These are phyloP conservation scores for Vickermania spadyakhi DNA, from an alignment of 208 protist genomes.

Conservation along the genomic window DNA sequence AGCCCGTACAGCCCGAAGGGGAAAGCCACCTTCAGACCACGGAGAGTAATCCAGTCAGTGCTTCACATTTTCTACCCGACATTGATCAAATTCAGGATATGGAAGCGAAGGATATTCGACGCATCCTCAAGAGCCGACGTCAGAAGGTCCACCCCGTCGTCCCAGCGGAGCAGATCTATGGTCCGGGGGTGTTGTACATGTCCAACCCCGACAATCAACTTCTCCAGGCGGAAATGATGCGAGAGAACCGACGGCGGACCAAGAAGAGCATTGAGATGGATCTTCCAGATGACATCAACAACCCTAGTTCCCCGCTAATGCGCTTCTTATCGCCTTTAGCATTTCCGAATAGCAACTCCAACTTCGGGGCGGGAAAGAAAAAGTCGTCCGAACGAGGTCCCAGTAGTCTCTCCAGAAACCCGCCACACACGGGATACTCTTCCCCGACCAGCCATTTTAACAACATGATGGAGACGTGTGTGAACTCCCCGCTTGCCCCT, in stretches of 20 bases:
- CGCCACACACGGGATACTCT: background rate
- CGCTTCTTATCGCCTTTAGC: conserved; percentile 2
- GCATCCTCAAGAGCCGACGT: conserved; percentile 10
- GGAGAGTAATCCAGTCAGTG: background rate
- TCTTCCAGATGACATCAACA: background rate
- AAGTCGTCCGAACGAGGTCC: background rate
- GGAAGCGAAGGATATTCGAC: conserved; percentile 14
- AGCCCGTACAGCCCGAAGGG: background rate
- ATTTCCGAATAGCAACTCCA: background rate
- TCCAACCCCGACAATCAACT: conserved; percentile 14
- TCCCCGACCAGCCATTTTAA: background rate
- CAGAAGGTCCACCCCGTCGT: conserved; percentile 9
- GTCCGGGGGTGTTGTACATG: conserved; percentile 9
- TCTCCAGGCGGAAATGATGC: background rate
- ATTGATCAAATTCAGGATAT: conserved; percentile 4
- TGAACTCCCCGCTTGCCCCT: background rate
- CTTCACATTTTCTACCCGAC: background rate
- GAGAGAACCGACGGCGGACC: background rate
- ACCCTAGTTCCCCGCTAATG: background rate
- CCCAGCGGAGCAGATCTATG: conserved; percentile 32
- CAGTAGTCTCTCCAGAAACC: background rate
- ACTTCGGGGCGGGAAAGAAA: background rate
- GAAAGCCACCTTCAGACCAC: background rate
- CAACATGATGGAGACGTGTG: background rate
- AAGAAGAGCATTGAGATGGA: background rate